These are phyloP conservation scores for Jamesozyma piceae DNA, from an alignment of 805 yeast species.

Conservation along the genomic window DNA sequence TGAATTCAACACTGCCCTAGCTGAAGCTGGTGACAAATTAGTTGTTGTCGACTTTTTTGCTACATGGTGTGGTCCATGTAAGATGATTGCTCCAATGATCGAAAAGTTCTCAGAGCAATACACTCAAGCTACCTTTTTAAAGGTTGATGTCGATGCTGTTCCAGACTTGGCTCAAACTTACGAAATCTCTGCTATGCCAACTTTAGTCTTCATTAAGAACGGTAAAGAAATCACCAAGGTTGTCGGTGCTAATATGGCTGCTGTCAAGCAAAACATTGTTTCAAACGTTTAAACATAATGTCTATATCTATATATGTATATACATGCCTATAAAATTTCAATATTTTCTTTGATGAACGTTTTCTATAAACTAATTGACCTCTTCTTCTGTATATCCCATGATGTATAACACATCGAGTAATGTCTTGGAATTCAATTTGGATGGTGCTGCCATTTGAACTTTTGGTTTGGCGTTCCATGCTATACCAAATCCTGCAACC, in stretches of 20 bases:
- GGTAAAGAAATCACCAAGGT: slow-evolving; percentile 74
- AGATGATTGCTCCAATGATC: slow-evolving; percentile 89
- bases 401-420: slow-evolving; percentile 70
- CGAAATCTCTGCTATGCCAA: slow-evolving; percentile 56
- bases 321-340: neutral
- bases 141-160: slow-evolving; percentile 85
- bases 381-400: slow-evolving; percentile 62
- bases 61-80: slow-evolving; percentile 98
- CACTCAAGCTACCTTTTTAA: slow-evolving; percentile 64
- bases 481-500: slow-evolving; percentile 85
- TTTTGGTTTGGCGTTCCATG: slow-evolving; percentile 94
- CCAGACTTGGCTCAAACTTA: slow-evolving; percentile 62
- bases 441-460: slow-evolving; percentile 82
- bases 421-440: slow-evolving; percentile 61
- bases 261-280: slow-evolving; percentile 60
- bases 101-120: slow-evolving; percentile 65
- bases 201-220: slow-evolving; percentile 66
- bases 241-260: slow-evolving; percentile 85
- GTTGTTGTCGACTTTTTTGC: slow-evolving; percentile 95
- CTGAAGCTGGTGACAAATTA: slow-evolving; percentile 51
- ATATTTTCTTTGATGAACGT: no score
- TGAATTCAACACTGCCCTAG: slow-evolving; percentile 62
- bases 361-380: no score
- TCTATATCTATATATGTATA: neutral
- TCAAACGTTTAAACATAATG: slow-evolving; percentile 36